These are phyloP conservation scores for Apiotrichum mycotoxinovorans DNA, from an alignment of 1,284 basidiomycete genomes.

Conservation along the genomic window DNA sequence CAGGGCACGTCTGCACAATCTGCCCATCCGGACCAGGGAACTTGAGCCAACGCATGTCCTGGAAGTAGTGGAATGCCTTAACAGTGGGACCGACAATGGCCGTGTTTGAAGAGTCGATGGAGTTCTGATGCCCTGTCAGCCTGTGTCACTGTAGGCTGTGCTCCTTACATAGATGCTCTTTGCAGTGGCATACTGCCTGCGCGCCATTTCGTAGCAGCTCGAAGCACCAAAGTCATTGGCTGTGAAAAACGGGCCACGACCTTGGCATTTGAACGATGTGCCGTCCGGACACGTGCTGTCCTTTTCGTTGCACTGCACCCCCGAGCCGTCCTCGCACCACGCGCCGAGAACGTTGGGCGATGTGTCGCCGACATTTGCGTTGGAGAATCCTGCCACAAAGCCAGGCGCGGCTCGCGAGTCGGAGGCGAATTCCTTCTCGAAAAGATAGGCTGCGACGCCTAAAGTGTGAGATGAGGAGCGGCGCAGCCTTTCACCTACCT, in stretches of 20 bases:
- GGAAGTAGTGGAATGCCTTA: constrained; percentile 14
- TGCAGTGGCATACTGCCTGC: constrained; percentile 8
- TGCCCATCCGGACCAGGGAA: constrained; percentile 6
- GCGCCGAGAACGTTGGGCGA: constrained; percentile 14
- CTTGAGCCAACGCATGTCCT: constrained; percentile 17
- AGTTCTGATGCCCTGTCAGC: not conserved
- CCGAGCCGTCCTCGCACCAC: constrained; percentile 20
- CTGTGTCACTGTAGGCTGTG: not conserved
- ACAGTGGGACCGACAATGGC: constrained; percentile 7
- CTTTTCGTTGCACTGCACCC: constrained; percentile 3
- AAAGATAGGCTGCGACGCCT: constrained; percentile 11
- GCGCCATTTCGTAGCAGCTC: constrained; percentile 13
- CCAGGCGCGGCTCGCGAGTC: not conserved
- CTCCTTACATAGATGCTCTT: not conserved
- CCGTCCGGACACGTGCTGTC: constrained; percentile 15
- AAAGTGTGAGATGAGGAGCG: not conserved
- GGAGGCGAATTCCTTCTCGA: constrained; percentile 3
- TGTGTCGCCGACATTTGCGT: constrained; percentile 17
- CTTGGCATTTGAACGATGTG: constrained; percentile 6
- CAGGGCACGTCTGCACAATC: constrained; percentile 12
- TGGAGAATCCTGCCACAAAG: constrained; percentile 20
- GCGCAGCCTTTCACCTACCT: not conserved
- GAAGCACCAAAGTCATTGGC: constrained; percentile 6
- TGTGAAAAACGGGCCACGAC: constrained; percentile 8
- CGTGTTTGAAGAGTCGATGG: constrained; percentile 4